A percentile compares a stretch with the other conserved stretches of the same genome.
These are phyloP conservation scores for Collybiopsis luxurians DNA, from an alignment of 768 basidiomycete genomes.

Conservation along the genomic window DNA sequence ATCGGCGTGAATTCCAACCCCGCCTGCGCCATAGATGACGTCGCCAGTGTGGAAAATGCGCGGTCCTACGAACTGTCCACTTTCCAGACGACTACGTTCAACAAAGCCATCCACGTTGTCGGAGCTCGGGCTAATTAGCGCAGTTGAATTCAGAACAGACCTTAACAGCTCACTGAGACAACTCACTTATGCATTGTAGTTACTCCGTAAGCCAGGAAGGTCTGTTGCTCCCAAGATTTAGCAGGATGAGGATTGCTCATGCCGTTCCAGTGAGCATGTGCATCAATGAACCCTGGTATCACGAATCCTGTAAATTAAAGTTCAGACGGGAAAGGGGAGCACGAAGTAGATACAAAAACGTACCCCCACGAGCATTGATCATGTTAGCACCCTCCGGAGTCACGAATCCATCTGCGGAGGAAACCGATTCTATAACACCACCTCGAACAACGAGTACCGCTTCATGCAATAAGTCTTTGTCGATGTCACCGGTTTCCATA, in stretches of 20 bases:
- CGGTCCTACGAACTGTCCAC: slow-evolving; percentile 66
- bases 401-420: slow-evolving; percentile 23
- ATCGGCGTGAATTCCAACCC: slow-evolving; percentile 51
- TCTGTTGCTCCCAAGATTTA: slow-evolving; percentile 71
- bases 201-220: slow-evolving; percentile 74
- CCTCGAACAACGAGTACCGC: slow-evolving; percentile 53
- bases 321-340: slow-evolving; percentile 2
- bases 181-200: slow-evolving; percentile 75
- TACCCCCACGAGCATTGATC: slow-evolving; percentile 64
- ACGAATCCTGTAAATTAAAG: slow-evolving; percentile 46
- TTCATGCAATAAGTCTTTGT: slow-evolving; percentile 47
- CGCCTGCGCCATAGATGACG: slow-evolving; percentile 58
- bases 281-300: slow-evolving; percentile 72
- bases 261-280: slow-evolving; percentile 74
- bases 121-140: slow-evolving; percentile 54
- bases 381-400: slow-evolving; percentile 39
- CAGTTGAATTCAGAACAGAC: not conserved
- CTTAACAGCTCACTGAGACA: not conserved
- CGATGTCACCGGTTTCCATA: slow-evolving; percentile 54
- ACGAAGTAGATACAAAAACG: slow-evolving; percentile 11
- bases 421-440: slow-evolving; percentile 56
- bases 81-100: slow-evolving; percentile 67
- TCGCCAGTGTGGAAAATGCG: slow-evolving; percentile 71
- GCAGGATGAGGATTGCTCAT: slow-evolving; percentile 52
- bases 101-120: slow-evolving; percentile 59